These are phyloP conservation scores for Ophiostoma quercus DNA, from an alignment of 2,329 filamentous ascomycete genomes.

Conservation along the genomic window DNA sequence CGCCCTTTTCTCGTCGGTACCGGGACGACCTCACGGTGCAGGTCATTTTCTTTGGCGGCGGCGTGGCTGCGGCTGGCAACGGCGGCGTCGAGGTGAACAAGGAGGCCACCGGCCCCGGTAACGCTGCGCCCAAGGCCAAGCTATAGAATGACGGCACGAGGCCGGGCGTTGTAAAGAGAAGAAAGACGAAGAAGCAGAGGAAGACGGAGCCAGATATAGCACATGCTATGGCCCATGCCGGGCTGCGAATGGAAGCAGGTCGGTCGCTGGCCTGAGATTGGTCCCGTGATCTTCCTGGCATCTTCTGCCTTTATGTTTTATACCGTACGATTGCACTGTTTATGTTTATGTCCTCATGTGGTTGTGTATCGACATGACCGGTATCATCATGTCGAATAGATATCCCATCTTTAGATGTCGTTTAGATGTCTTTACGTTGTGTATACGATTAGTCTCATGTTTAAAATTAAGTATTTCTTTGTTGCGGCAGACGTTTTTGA, in stretches of 20 bases:
- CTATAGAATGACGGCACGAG: slow-evolving; percentile 26
- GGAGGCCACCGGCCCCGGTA: slow-evolving; percentile 66
- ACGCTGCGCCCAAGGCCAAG: slow-evolving; percentile 32
- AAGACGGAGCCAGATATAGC: background rate
- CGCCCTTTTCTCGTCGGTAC: slow-evolving; percentile 86
- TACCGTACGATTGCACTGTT: background rate
- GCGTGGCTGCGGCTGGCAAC: slow-evolving; percentile 48
- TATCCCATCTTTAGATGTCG: background rate
- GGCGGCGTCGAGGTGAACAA: slow-evolving; percentile 78
- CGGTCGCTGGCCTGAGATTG: background rate
- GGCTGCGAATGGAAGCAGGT: background rate
- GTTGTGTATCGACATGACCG: background rate
- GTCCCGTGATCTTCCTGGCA: background rate
- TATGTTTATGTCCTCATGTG: background rate
- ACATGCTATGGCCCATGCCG: background rate
- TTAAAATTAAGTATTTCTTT: background rate
- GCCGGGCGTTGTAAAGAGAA: background rate
- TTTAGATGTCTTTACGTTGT: background rate
- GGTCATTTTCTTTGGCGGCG: slow-evolving; percentile 95
- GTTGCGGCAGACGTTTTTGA: background rate
- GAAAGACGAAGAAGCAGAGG: background rate
- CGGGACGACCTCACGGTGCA: slow-evolving; percentile 94
- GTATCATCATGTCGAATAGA: background rate
- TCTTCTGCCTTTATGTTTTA: background rate
- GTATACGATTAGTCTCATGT: background rate